Percentiles rank a stretch among this genome's conserved stretches.
phyloP scores from a whole-genome alignment of 176 grass and related monocot genomes.

The Ananas comosus region DNA sequence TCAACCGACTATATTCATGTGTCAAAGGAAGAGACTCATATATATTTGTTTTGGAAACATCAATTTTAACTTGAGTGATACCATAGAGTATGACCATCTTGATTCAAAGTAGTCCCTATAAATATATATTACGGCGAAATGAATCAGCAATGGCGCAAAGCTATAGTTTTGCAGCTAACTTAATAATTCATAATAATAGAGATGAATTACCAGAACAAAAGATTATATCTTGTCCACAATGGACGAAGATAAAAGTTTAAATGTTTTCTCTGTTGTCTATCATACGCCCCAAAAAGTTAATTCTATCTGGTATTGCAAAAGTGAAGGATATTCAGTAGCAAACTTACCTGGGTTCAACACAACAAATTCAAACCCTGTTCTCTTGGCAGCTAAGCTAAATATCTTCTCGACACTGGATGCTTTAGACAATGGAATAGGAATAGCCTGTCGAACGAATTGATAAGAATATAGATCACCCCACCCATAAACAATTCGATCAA shows the following conservation, averaged over 20 bases:
- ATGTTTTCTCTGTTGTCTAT: no score
- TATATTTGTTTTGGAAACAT: no score
- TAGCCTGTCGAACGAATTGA: slow-evolving; percentile 24
- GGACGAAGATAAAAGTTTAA: background rate
- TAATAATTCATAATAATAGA: background rate
- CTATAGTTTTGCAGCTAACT: no score
- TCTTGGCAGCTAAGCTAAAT: slow-evolving; percentile 70
- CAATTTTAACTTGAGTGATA: no score
- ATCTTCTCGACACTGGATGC: slow-evolving; percentile 59
- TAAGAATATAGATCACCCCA: background rate
- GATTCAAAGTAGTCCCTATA: no score
- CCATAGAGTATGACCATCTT: no score
- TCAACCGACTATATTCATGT: background rate
- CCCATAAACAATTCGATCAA: no score
- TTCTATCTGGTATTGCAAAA: background rate
- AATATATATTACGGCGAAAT: no score
- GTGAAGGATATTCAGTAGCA: no score
- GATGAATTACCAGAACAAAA: background rate
- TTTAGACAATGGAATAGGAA: slow-evolving; percentile 64
- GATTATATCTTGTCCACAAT: background rate
- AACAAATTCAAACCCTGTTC: slow-evolving; percentile 78
- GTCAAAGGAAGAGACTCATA: background rate
- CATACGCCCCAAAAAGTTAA: no score
- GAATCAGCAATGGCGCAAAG: no score
- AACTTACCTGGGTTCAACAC: slow-evolving; percentile 49